Percentiles rank a stretch among this genome's conserved stretches.
Conservation (phyloP, 768 basidiomycete species). For the Rossbeevera mucosa region DNA sequence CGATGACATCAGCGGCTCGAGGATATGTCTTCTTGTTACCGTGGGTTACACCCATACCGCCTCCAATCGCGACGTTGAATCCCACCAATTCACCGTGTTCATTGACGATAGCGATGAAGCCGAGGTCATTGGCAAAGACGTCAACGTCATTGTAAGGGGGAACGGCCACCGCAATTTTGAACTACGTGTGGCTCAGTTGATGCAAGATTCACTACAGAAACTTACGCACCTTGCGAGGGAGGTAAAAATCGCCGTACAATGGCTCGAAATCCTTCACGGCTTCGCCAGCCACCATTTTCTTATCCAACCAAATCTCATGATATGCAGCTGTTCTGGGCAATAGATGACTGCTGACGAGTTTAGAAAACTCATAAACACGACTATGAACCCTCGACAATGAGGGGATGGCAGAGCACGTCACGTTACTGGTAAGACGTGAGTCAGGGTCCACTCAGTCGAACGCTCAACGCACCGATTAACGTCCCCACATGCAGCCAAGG, state of each 20-base stretch:
- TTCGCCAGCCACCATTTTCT: slow-evolving; percentile 92
- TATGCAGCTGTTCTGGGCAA: slow-evolving; percentile 91
- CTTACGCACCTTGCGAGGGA: slow-evolving; percentile 79
- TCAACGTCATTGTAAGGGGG: neutral
- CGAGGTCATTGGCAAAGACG: slow-evolving; percentile 91
- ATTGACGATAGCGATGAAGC: slow-evolving; percentile 91
- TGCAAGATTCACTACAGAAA: neutral
- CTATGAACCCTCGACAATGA: slow-evolving; percentile 81
- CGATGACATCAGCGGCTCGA: slow-evolving; percentile 78
- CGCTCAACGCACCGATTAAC: slow-evolving; percentile 69
- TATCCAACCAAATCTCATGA: slow-evolving; percentile 99
- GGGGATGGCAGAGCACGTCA: slow-evolving; percentile 89
- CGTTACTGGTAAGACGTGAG: slow-evolving; percentile 53
- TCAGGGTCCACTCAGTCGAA: neutral
- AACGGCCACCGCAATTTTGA: slow-evolving; percentile 84
- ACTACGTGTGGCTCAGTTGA: slow-evolving; percentile 42
- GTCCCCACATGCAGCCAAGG: slow-evolving; percentile 96
- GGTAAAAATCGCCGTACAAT: slow-evolving; percentile 95
- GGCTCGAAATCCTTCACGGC: slow-evolving; percentile 94
- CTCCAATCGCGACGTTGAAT: slow-evolving; percentile 92
- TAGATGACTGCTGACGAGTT: slow-evolving; percentile 77
- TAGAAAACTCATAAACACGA: slow-evolving; percentile 81
- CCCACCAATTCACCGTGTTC: slow-evolving; percentile 73
- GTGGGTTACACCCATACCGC: slow-evolving; percentile 99
- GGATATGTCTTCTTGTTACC: slow-evolving; percentile 99